Percentiles rank a stretch among this genome's conserved stretches.
phyloP scores from a whole-genome alignment of 192 early-diverging fungal species.

The Podila verticillata region DNA sequence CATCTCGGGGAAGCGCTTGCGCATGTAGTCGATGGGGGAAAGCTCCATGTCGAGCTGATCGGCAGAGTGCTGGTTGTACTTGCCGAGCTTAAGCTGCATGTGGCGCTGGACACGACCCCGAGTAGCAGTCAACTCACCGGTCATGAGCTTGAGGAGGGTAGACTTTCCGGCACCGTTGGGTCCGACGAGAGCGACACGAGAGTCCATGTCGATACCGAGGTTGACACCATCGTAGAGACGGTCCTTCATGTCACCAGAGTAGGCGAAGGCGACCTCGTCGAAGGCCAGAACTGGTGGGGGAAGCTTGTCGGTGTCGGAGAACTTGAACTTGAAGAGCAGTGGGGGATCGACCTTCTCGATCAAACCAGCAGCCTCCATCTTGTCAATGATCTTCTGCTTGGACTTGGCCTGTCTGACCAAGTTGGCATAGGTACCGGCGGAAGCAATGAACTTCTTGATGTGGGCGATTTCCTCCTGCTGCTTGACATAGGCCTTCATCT shows the following conservation, averaged over 20 bases:
- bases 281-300: constrained; percentile 97
- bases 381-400: constrained; percentile 99
- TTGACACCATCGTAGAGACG: constrained; percentile 92
- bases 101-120: constrained; percentile 89
- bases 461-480: constrained; percentile 99
- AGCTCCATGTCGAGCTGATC: constrained; percentile 93
- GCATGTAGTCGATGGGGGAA: constrained; percentile 93
- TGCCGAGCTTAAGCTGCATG: constrained; percentile 92
- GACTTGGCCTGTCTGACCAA: constrained; percentile 96
- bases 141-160: constrained; percentile 98
- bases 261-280: constrained; percentile 92
- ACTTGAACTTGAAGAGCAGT: constrained; percentile 85
- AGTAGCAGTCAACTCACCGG: constrained; percentile 84
- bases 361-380: constrained; percentile 99
- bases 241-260: constrained; percentile 85
- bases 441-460: constrained; percentile 99
- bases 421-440: constrained; percentile 99
- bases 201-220: constrained; percentile 97
- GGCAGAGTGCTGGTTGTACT: constrained; percentile 97
- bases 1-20: constrained; percentile 81
- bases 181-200: constrained; percentile 97
- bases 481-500: constrained; percentile 99
- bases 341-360: constrained; percentile 92
- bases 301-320: constrained; percentile 86
- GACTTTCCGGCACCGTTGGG: constrained; percentile 96